A percentile compares a stretch with the other conserved stretches of the same genome.
phyloP scores from a whole-genome alignment of 2,329 filamentous ascomycete genomes.

The Furcasterigmium sp. region DNA sequence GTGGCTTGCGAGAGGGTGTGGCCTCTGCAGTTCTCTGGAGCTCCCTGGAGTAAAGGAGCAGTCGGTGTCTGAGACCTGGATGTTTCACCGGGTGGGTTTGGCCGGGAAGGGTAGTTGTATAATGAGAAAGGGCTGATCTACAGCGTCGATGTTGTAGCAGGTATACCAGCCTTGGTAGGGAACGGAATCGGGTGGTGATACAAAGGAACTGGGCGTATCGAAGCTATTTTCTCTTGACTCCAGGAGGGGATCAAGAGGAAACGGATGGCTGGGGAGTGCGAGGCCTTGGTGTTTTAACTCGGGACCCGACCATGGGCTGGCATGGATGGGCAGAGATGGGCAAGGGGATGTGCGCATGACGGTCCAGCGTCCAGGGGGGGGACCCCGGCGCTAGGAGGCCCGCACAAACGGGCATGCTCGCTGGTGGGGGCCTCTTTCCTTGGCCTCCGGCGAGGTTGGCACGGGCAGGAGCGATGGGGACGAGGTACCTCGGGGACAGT shows the following conservation, averaged over 20 bases:
- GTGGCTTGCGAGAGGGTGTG: too few relatives aligned
- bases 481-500: slow-evolving; percentile 4
- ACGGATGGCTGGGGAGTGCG: neutral
- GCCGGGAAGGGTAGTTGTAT: neutral
- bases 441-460: too few relatives aligned
- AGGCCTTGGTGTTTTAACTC: slow-evolving; percentile 1
- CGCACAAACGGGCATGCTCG: slow-evolving; percentile 2
- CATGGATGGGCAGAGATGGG: slow-evolving; percentile 1
- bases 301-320: neutral
- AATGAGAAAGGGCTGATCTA: slow-evolving; percentile 3
- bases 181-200: neutral
- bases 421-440: neutral
- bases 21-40: neutral
- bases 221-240: neutral
- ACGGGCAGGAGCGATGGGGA: neutral
- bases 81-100: slow-evolving; percentile 1
- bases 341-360: slow-evolving; percentile 2
- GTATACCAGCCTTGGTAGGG: slow-evolving; percentile 1
- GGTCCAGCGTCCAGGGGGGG: neutral
- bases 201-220: neutral
- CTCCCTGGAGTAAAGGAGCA: neutral
- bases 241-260: neutral
- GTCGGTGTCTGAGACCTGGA: slow-evolving; percentile 9
- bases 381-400: slow-evolving; percentile 3
- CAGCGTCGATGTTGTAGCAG: slow-evolving; percentile 1